Percentiles rank a stretch among this genome's conserved stretches.
phyloP scores from a whole-genome alignment of 2,329 filamentous ascomycete genomes.

The Nothophaeocryptopus gaeumannii region DNA sequence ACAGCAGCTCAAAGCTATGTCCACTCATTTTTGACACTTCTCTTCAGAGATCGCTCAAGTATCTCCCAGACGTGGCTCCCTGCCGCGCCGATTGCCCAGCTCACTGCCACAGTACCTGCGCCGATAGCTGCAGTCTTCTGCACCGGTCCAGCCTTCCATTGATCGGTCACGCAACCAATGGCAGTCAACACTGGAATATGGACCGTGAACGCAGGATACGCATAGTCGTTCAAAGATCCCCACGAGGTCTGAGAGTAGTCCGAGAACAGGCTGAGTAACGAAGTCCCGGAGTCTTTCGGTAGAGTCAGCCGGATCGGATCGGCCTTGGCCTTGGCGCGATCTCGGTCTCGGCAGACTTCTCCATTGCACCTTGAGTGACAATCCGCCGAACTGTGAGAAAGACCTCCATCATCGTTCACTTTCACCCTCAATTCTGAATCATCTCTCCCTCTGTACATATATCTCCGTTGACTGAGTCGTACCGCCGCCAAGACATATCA shows the following conservation, averaged over 20 bases:
- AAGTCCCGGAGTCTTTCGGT: neutral
- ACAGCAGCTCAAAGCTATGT: neutral
- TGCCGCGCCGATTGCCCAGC: constrained; percentile 1
- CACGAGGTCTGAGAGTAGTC: neutral
- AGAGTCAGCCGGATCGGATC: no score
- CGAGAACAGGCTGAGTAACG: neutral
- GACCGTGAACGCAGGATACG: constrained; percentile 4
- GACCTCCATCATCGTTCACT: no score
- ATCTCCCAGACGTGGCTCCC: neutral
- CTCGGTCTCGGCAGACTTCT: no score
- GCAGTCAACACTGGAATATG: constrained; percentile 8
- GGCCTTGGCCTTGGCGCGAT: no score
- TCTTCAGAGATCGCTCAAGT: neutral
- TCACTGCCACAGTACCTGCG: neutral
- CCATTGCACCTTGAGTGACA: no score
- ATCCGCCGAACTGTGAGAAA: no score
- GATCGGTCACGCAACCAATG: constrained; percentile 2
- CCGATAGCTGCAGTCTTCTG: constrained; percentile 2
- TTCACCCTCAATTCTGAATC: no score
- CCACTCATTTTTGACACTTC: neutral
- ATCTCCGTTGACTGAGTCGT: no score
- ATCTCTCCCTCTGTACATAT: no score
- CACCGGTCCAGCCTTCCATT: neutral
- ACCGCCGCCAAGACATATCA: no score
- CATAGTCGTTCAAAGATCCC: constrained; percentile 1